Evolutionary conservation across 2,329 filamentous ascomycete species (phyloP).

Genomic region (Ophioceras dolichostomum): DNA sequence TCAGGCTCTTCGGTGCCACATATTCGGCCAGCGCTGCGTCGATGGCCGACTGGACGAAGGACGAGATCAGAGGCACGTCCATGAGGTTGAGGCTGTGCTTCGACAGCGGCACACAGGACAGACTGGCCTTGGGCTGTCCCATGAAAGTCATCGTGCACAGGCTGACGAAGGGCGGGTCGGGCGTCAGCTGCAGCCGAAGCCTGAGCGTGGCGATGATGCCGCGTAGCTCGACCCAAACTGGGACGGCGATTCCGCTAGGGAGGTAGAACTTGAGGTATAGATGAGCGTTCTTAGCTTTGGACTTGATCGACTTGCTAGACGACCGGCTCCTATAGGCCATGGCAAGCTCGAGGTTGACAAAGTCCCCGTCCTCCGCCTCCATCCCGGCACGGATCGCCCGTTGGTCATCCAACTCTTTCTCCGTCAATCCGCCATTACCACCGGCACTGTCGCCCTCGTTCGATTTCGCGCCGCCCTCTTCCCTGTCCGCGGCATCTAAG

Average conservation of each 20-base stretch:
- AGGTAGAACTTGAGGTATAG: constrained; percentile 62
- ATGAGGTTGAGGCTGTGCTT: constrained; percentile 61
- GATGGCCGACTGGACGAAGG: constrained; percentile 63
- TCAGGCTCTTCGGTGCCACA: constrained; percentile 64
- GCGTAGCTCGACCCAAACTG: constrained; percentile 64
- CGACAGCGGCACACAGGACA: constrained; percentile 59
- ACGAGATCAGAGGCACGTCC: constrained; percentile 62
- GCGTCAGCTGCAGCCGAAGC: constrained; percentile 57
- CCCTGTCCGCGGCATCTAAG: constrained; percentile 26
- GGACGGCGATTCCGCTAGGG: constrained; percentile 35
- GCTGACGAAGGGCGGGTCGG: constrained; percentile 67
- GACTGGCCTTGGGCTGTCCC: constrained; percentile 59
- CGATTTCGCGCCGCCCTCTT: constrained; percentile 25
- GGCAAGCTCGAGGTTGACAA: constrained; percentile 64
- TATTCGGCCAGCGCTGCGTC: constrained; percentile 65
- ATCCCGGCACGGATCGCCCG: constrained; percentile 39
- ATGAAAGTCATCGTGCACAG: constrained; percentile 63
- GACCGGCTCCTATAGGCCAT: constrained; percentile 59
- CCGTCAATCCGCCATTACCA: constrained; percentile 12
- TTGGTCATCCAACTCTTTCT: constrained; percentile 24
- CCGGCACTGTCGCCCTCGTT: constrained; percentile 8
- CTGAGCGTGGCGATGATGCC: constrained; percentile 61
- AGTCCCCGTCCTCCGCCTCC: constrained; percentile 65
- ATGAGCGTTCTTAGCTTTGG: constrained; percentile 60
- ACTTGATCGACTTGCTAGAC: constrained; percentile 43